These are phyloP conservation scores for Aspergillus asperescens DNA, from an alignment of 495 filamentous ascomycete genomes.

Conservation along the genomic window DNA sequence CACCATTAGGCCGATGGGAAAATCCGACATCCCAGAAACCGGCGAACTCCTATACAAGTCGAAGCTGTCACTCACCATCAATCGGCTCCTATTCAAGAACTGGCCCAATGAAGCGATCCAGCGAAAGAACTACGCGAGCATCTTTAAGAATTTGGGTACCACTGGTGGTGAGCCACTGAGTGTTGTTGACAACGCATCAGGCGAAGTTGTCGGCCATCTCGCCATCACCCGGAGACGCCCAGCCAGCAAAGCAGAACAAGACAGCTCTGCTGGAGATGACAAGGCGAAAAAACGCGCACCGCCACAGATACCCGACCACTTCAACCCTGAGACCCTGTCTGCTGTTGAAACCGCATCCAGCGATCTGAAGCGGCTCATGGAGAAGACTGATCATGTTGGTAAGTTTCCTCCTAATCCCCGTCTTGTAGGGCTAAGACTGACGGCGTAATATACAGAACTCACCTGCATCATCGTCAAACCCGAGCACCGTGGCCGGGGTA, in stretches of 20 bases:
- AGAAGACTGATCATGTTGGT: constrained; percentile 19
- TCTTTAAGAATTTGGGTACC: constrained; percentile 4
- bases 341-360: constrained; percentile 9
- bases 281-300: neutral
- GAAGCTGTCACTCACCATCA: constrained; percentile 29
- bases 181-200: constrained; percentile 15
- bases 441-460: constrained; percentile 15
- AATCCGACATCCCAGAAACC: constrained; percentile 17
- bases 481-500: constrained; percentile 10
- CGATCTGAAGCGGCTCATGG: neutral
- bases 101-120: constrained; percentile 27
- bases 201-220: constrained; percentile 19
- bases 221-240: constrained; percentile 10
- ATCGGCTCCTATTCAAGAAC: constrained; percentile 26
- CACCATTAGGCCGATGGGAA: neutral
- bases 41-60: constrained; percentile 21
- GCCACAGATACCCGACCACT: constrained; percentile 5
- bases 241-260: neutral
- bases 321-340: constrained; percentile 13
- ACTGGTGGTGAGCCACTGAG: constrained; percentile 2
- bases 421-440: neutral
- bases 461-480: constrained; percentile 20
- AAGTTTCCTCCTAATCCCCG: neutral
- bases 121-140: constrained; percentile 9
- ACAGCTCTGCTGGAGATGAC: neutral